Evolutionary conservation across 176 grass and related monocot species (phyloP).

Genomic region (Pontederia paniculata): DNA sequence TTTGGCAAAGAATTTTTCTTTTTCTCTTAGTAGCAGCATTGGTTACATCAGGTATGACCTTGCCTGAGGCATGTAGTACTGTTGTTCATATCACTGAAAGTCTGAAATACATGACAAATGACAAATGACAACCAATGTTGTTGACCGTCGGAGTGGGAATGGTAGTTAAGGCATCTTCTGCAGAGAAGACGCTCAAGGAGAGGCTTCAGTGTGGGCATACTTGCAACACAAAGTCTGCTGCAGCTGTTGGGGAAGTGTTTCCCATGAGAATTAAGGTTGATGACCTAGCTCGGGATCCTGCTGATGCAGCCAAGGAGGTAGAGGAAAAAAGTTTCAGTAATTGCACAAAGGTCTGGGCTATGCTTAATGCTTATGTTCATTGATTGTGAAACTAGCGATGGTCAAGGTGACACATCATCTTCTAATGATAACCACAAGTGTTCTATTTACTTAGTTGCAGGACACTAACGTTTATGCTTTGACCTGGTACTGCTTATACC

Average conservation of each 20-base stretch:
- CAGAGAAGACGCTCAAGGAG: conserved; percentile 62
- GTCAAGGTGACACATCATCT: neutral
- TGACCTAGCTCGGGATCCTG: conserved; percentile 51
- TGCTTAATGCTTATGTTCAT: conserved; percentile 50
- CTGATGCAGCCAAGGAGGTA: conserved; percentile 52
- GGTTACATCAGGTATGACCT: too few relatives aligned
- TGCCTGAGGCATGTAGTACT: conserved; percentile 52
- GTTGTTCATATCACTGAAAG: conserved; percentile 94
- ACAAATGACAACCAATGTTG: conserved; percentile 84
- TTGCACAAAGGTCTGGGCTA: conserved; percentile 63
- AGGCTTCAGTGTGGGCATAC: conserved; percentile 57
- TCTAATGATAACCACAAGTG: too few relatives aligned
- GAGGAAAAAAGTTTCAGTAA: conserved; percentile 88
- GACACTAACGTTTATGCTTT: too few relatives aligned
- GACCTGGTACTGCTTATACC: too few relatives aligned
- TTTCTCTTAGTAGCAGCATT: too few relatives aligned
- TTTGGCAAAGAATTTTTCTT: too few relatives aligned
- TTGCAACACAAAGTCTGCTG: conserved; percentile 81
- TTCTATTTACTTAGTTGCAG: too few relatives aligned
- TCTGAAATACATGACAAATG: too few relatives aligned
- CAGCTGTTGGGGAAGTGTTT: conserved; percentile 59
- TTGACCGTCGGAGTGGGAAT: conserved; percentile 70
- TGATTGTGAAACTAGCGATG: neutral
- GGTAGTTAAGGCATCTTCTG: conserved; percentile 54
- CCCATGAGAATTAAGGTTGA: conserved; percentile 76